Percentiles rank a stretch among this genome's conserved stretches.
Conservation (phyloP, 2,329 filamentous ascomycete species). For the Colletotrichum sp. region DNA sequence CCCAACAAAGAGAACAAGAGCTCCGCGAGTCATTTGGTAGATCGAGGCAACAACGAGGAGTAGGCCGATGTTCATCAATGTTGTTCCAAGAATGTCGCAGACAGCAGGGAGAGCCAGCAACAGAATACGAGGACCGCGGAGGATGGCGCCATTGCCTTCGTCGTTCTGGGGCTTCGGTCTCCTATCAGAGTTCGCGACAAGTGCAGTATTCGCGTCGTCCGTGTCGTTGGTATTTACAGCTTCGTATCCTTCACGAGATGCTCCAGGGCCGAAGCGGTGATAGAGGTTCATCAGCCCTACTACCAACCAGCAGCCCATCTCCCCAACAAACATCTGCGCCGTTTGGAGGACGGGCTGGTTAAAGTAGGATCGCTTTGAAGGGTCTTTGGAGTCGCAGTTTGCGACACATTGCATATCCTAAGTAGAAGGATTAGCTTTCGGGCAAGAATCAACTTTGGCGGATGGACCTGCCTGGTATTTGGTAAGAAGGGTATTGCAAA, state of each 20-base stretch:
- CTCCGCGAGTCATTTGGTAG: constrained; percentile 98
- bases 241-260: constrained; percentile 64
- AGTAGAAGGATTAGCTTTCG: neutral
- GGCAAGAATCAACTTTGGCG: neutral
- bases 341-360: constrained; percentile 97
- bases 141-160: constrained; percentile 57
- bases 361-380: constrained; percentile 72
- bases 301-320: constrained; percentile 95
- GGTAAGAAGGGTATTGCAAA: constrained; percentile 95
- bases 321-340: constrained; percentile 96
- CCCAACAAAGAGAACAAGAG: constrained; percentile 93
- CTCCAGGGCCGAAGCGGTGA: constrained; percentile 55
- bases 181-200: constrained; percentile 44
- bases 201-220: constrained; percentile 45
- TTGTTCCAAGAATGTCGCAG: constrained; percentile 94
- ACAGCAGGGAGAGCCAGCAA: constrained; percentile 85
- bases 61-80: constrained; percentile 94
- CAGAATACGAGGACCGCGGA: constrained; percentile 73
- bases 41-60: constrained; percentile 94
- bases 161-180: constrained; percentile 53
- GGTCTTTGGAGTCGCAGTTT: constrained; percentile 77
- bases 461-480: constrained; percentile 81
- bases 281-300: constrained; percentile 73
- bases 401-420: constrained; percentile 97
- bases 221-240: constrained; percentile 57